Evolutionary conservation across 805 yeast species (phyloP), one percentile per base, ranked within the genome.

Genomic region (Pichia paraexigua): DNA sequence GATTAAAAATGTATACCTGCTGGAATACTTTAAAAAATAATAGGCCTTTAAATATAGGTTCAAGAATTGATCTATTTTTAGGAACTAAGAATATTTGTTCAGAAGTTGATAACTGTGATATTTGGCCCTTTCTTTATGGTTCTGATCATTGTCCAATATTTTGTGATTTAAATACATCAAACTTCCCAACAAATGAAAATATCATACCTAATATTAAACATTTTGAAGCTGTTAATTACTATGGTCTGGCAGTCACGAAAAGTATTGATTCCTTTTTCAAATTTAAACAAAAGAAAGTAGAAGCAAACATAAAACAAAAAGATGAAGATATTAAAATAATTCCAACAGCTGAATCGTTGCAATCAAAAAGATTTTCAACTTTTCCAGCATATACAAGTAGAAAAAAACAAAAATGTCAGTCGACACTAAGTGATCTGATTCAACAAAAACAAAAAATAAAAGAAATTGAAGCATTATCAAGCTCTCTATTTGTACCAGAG

Each of bases 121-220:
- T 87, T n/a, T 76, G 86, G 76, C 83, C 89, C 0, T 74, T 74
- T 43, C 60, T 91, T 1, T 70, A 77, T 63, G 99, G 99, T 0
- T 88, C 97, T 0, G 99, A 92, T 64, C 99, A 92, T 67, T 92
- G 98, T 65, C 99, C 99, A 0, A 79, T 89, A 0, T 89, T 65
- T 61, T 75, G 89, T 1, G 97, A 89, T 63, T 61, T 90, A 43
- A 68, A 70, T 40, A 50, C 49, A 6, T 12, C 27, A 8, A 24
- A 48, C 13, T 35, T 50, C 20, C 21, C 27, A 12, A 24, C 15
- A 8, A 6, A 32, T 8, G 17, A 40, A 8, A n/a, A 24, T 24
- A 8, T 32, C 18, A 8, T 35, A 25, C n/a, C 46, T 56, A 7
- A 47, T 18, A 42, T 43, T 20, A 55, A 78, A 17, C 71, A 65